phyloP scores from a whole-genome alignment of 768 basidiomycete species.

The Leucogyrophana mollusca region DNA sequence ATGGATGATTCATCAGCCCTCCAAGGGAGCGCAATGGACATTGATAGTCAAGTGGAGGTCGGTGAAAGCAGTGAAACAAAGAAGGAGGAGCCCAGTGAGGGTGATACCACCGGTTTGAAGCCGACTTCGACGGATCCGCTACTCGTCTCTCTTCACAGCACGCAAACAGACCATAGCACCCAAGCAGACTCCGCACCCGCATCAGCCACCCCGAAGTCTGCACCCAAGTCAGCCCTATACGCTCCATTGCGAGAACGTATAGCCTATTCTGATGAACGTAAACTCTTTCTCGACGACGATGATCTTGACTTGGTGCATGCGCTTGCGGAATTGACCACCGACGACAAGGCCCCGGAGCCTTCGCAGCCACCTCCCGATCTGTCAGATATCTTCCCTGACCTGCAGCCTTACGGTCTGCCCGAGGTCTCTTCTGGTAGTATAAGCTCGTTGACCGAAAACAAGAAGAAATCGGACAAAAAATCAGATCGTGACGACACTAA shows the following conservation, averaged over 20 bases:
- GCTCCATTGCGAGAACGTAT: conserved; percentile 61
- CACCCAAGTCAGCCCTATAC: conserved; percentile 44
- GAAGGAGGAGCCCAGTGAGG: conserved; percentile 20
- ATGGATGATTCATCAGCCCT: conserved; percentile 53
- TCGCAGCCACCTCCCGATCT: conserved; percentile 44
- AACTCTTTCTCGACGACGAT: conserved; percentile 54
- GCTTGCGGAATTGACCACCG: conserved; percentile 38
- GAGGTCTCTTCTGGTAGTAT: conserved; percentile 41
- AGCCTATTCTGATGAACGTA: conserved; percentile 40
- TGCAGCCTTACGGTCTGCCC: conserved; percentile 58
- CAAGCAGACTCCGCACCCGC: conserved; percentile 19
- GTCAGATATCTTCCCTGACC: conserved; percentile 81
- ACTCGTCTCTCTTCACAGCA: conserved; percentile 39
- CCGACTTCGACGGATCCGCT: conserved; percentile 55
- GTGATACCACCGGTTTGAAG: conserved; percentile 44
- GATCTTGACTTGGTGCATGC: conserved; percentile 51
- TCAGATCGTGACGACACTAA: conserved; percentile 67
- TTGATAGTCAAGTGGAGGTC: conserved; percentile 26
- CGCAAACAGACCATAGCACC: conserved; percentile 37
- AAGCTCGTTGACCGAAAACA: conserved; percentile 37
- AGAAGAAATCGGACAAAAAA: conserved; percentile 53
- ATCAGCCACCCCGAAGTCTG: conserved; percentile 33
- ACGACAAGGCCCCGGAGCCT: conserved; percentile 16
- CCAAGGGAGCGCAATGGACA: conserved; percentile 30
- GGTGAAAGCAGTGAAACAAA: conserved; percentile 22